Conservation (phyloP, 176 grass and related monocot species). For the Typha latifolia region DNA sequence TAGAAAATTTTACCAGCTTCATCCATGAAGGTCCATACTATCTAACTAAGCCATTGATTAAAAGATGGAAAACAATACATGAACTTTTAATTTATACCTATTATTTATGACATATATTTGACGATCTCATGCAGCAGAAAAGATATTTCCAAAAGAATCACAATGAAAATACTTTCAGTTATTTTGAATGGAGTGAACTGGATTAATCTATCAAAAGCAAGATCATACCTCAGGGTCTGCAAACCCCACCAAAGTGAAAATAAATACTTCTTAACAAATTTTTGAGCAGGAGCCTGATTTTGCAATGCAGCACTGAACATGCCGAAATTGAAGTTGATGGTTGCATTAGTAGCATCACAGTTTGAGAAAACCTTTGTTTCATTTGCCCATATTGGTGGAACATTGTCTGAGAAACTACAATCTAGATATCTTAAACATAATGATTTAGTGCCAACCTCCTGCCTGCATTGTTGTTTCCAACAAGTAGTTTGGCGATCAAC, state of each 20-base stretch:
- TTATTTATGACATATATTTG: not conserved
- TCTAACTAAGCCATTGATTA: not conserved
- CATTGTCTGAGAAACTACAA: constrained; percentile 27
- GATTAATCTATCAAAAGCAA: not conserved
- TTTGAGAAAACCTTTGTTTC: constrained; percentile 36
- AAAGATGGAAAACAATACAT: not conserved
- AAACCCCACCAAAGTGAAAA: constrained; percentile 99
- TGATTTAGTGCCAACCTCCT: constrained; percentile 20
- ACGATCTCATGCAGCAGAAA: not conserved
- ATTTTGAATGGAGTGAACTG: not conserved
- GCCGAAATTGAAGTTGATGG: constrained; percentile 50
- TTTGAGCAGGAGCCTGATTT: constrained; percentile 52
- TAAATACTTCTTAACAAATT: constrained; percentile 78
- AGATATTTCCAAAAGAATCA: not conserved
- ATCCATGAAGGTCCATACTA: no score
- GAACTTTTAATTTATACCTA: not conserved
- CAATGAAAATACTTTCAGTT: not conserved
- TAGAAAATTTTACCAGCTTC: no score
- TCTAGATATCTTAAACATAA: constrained; percentile 56
- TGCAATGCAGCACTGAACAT: constrained; percentile 61
- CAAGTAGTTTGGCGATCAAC: constrained; percentile 84
- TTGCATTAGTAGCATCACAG: constrained; percentile 22
- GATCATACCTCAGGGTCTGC: constrained; percentile 86
- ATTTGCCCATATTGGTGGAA: constrained; percentile 30
- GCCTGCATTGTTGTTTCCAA: constrained; percentile 66